phyloP scores from a whole-genome alignment of 331 rosid species.

The Dryas integrifolia region DNA sequence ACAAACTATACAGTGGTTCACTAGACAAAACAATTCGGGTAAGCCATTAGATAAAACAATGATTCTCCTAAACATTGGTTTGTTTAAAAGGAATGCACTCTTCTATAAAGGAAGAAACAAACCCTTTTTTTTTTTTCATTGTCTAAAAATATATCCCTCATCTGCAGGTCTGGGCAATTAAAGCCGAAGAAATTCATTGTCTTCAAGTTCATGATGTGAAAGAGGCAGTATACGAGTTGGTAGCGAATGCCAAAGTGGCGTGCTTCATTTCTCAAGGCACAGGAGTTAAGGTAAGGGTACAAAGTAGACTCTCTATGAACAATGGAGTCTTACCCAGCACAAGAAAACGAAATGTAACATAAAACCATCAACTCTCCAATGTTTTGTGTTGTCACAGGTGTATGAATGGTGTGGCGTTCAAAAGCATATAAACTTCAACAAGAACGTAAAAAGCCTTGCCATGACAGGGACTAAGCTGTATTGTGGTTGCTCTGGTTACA shows the following conservation, averaged over 20 bases:
- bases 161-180: constrained; percentile 59
- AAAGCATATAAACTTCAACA: constrained; percentile 74
- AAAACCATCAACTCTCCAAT: background rate
- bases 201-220: constrained; percentile 66
- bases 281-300: constrained; percentile 64
- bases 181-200: constrained; percentile 66
- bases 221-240: constrained; percentile 67
- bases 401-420: constrained; percentile 61
- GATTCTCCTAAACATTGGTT: background rate
- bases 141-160: background rate
- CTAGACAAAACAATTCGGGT: constrained; percentile 91
- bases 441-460: constrained; percentile 70
- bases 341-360: no score
- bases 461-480: constrained; percentile 64
- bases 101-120: no score
- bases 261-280: constrained; percentile 80
- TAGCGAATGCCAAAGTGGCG: constrained; percentile 57
- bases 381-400: constrained; percentile 44
- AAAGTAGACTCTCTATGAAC: constrained; percentile 17
- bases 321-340: background rate
- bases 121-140: background rate
- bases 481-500: constrained; percentile 82
- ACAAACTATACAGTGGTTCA: constrained; percentile 77
- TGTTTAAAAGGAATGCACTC: no score
- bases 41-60: constrained; percentile 12